Evolutionary conservation across 75 land plant species (phyloP), one percentile per base, ranked within the genome.

Genomic region (Sequoia sempervirens): DNA sequence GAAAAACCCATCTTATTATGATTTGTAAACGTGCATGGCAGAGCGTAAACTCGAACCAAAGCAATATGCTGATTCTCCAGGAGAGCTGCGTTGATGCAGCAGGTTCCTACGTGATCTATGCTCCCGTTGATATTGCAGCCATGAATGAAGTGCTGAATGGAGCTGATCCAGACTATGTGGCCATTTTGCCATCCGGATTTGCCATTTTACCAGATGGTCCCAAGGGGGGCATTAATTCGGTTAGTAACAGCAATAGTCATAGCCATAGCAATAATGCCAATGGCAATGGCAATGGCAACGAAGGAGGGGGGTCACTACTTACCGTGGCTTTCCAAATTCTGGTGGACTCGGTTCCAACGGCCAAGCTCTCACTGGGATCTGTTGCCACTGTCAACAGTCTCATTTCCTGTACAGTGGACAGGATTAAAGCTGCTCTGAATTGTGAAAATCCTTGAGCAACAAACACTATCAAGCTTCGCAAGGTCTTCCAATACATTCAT

Each of bases 271-370:
- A 80, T 78, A 9, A 82, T 64, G 6, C 79, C 68, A 3, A 20
- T 36, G 37, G 28, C 26, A 23, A 34, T 43, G 34, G 30, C 81
- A 69, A 20, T 34, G 37, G 26, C 12, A 11, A 28, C 10, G 90
- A 89, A 5, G 52, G 81, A 12, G 86, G 89, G 3, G 96, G 97
- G 14, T 94, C 94, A 17, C 89, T 95, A 15, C 84, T 94, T 43
- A 95, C 97, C 1, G 96, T 95, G 32, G 97, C 97, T 10, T 95
- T 95, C 66, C 97, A 95, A 83, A 95, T 95, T 32, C 79, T 95
- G 58, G 94, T 95, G 26, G 93, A 94, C 50, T 91, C 91, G 0
- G 88, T 88, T 13, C 97, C 97, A 5, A 92, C 96, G 0, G 97
- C 97, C 0, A 92, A 91, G 84, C 90, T 94, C 8, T 90, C 93